Base-by-base conservation (phyloP, 1,284 basidiomycete species). In the Ganoderma lucidum region DNA sequence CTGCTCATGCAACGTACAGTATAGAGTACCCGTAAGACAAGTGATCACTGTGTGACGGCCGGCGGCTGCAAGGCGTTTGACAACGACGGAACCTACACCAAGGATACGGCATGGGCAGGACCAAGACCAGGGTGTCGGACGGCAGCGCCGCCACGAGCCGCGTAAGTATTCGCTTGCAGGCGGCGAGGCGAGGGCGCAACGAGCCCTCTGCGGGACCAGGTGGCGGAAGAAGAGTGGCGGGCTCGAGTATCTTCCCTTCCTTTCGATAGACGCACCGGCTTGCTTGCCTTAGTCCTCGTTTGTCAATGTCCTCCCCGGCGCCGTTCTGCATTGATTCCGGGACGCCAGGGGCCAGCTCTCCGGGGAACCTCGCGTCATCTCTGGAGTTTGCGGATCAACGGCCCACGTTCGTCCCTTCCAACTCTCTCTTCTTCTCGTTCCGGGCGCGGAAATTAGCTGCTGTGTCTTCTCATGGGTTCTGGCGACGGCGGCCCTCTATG, bases 331-430 rank as follows among this genome's bases (percentile, higher is more conserved):
- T 59, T 59, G 56, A 39, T 19, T 23, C 35, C 56, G 56, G 56
- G 56, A 59, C 56, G 35, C 35, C 35, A 35, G 56, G 35, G 53
- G 28, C 30, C 30, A 32, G 14, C 15, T 32, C 14, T 10, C 53
- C 30, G 30, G 53, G 14, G 17, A 4, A 6, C n/a, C 45, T 53
- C 51, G 0, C 30, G 53, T 55, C 53, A 32, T 55, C 30, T 32
- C 53, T 56, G 30, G 53, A 56, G 53, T 35, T 56, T 56, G 30
- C 30, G 53, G 53, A 56, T 30, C n/a, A 56, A 35, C 32, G 30
- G 17, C 30, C 53, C 8, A 56, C 32, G 17, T 28, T 51, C 23
- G 23, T 56, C 30, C 53, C 53, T 30, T 30, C 53, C 14, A 55
- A 32, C 30, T 56, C 53, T 15, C 30, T 12, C 53, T 56, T 56